Evolutionary conservation across 805 yeast genomes (phyloP).

Genomic region (Osmozyma mogii): DNA sequence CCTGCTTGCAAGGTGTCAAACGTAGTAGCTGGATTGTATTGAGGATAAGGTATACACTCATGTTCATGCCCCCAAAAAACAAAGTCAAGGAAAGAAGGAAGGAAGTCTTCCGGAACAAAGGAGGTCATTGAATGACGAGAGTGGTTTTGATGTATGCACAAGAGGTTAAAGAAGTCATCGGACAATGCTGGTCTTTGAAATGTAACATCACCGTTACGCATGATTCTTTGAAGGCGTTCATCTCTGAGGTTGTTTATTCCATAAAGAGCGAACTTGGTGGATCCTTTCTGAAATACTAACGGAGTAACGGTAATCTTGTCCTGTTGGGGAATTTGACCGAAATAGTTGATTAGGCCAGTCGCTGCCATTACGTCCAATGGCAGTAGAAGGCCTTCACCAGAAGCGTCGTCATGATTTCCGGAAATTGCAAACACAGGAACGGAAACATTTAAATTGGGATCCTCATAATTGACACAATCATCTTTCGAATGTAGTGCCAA

Average conservation of each 20-base stretch:
- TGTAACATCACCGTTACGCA: slow-evolving; percentile 70
- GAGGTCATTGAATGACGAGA: slow-evolving; percentile 72
- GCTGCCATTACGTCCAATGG: slow-evolving; percentile 82
- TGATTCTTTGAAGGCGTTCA: slow-evolving; percentile 76
- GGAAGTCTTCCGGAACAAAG: slow-evolving; percentile 73
- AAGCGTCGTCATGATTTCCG: slow-evolving; percentile 96
- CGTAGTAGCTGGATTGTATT: slow-evolving; percentile 47
- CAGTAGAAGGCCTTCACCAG: slow-evolving; percentile 74
- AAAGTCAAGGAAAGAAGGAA: slow-evolving; percentile 76
- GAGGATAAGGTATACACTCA: slow-evolving; percentile 75
- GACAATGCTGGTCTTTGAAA: slow-evolving; percentile 62
- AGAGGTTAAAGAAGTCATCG: slow-evolving; percentile 72
- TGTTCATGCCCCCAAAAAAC: slow-evolving; percentile 98
- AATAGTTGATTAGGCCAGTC: slow-evolving; percentile 80
- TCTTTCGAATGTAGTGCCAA: slow-evolving; percentile 53
- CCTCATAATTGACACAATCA: slow-evolving; percentile 77
- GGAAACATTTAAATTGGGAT: slow-evolving; percentile 80
- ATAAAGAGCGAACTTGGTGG: slow-evolving; percentile 74
- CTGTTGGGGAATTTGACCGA: slow-evolving; percentile 72
- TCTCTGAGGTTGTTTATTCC: slow-evolving; percentile 88
- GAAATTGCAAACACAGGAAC: slow-evolving; percentile 88
- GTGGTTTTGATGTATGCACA: slow-evolving; percentile 91
- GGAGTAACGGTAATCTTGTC: slow-evolving; percentile 74
- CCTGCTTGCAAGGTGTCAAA: slow-evolving; percentile 89
- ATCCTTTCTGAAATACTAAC: slow-evolving; percentile 72